Evolutionary conservation across 352 stramenopile species (phyloP).

Genomic region (Globisporangium sylvaticum): DNA sequence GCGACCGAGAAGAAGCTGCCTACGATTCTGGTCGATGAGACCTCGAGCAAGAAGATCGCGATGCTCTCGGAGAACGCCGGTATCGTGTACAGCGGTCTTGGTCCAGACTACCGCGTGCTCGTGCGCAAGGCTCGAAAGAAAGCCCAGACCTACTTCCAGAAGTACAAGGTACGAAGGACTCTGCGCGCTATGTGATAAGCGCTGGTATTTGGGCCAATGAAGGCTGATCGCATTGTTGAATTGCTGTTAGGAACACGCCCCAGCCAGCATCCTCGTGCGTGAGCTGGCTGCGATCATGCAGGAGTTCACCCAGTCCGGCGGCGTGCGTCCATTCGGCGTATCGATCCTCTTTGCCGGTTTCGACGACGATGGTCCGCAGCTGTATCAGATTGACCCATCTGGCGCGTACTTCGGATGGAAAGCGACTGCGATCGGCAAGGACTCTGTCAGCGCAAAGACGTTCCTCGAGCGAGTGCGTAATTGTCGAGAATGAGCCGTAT

Average conservation of each 20-base stretch:
- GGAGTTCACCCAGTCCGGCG: constrained; percentile 97
- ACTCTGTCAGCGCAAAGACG: constrained; percentile 98
- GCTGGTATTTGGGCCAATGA: neutral
- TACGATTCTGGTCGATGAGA: constrained; percentile 94
- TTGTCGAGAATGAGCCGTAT: neutral
- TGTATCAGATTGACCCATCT: constrained; percentile 98
- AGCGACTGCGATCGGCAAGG: constrained; percentile 98
- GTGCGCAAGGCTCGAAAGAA: constrained; percentile 96
- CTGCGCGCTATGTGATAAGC: neutral
- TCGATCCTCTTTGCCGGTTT: constrained; percentile 97
- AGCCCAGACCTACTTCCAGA: constrained; percentile 93
- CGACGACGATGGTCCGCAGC: constrained; percentile 95
- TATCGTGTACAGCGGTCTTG: constrained; percentile 97
- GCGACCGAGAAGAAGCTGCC: constrained; percentile 98
- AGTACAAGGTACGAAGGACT: constrained; percentile 76
- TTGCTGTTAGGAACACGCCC: constrained; percentile 74
- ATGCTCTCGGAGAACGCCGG: constrained; percentile 87
- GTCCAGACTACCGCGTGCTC: constrained; percentile 98
- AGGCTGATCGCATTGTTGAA: neutral
- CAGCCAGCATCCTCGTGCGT: constrained; percentile 94
- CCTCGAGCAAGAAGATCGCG: constrained; percentile 96
- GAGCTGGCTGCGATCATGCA: constrained; percentile 98
- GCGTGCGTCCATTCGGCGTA: constrained; percentile 98
- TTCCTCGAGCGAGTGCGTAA: constrained; percentile 97
- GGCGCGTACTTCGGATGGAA: constrained; percentile 99